Base-by-base conservation (phyloP, 2,329 filamentous ascomycete genomes). In the Beauveria varroae region DNA sequence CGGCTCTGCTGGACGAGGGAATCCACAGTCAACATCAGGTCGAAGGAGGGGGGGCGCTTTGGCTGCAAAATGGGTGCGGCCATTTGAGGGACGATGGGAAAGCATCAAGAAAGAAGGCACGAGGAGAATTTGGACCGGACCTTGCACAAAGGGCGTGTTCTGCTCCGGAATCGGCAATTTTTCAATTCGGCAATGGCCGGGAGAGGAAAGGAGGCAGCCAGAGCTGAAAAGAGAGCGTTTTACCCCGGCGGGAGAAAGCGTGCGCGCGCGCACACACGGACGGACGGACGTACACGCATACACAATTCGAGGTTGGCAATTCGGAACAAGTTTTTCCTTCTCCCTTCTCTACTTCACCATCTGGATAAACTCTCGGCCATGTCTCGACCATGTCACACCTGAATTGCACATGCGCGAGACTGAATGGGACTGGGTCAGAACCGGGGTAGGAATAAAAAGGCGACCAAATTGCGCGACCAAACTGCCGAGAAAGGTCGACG, bases 21-120 rank as follows among this genome's bases (percentile, higher is more conserved):
- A 61, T 57, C 60, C 60, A 61, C 60, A 61, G 60, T 61, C 60
- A 61, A 61, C 60, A 37, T 56, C 60, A 61, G 44, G 52, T 57
- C 44, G 24, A 52, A 16, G 46, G 44, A 61, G 53, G 60, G 52
- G 44, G 34, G 24, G 10, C 43, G 26, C 37, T 60, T 59, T 47
- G 22, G 57, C 41, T 28, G 57, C 41, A 18, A 46, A 22, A 56
- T 43, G 24, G 40, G 40, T 56, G 41, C 28, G 20, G 34, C 28
- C 16, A 3, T 26, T 47, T 14, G n/a, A 58, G 41, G 46, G 30
- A 50, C 46, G 46, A 50, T 34, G 22, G 10, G 55, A 22, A 24
- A 34, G 44, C 44, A 58, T 58, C 44, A 58, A 22, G 20, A 49
- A 51, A 49, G 6, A 43, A 34, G 28, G 3, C 22, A 44, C n/a